Percentiles rank a stretch among this genome's conserved stretches.
Conservation (phyloP, 2,329 filamentous ascomycete genomes). For the Fusarium decemcellulare region DNA sequence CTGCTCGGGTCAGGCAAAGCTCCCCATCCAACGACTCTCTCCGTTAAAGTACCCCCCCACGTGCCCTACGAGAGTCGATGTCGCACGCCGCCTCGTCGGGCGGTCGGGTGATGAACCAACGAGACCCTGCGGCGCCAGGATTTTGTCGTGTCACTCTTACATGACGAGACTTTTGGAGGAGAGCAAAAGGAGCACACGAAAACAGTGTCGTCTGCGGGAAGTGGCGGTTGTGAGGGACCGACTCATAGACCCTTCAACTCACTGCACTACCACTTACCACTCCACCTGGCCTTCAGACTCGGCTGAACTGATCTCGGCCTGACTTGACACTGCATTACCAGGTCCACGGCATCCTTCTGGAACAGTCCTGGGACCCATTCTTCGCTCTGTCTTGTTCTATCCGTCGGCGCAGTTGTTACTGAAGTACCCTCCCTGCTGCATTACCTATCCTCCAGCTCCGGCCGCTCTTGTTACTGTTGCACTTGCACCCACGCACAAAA, state of each 20-base stretch:
- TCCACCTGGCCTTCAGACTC: conserved; percentile 28
- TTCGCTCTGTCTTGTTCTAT: conserved; percentile 23
- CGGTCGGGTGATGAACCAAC: conserved; percentile 41
- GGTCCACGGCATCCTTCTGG: conserved; percentile 24
- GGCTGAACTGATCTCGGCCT: conserved; percentile 33
- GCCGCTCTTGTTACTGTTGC: conserved; percentile 33
- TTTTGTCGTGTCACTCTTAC: conserved; percentile 44
- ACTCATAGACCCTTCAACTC: conserved; percentile 33
- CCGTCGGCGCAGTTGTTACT: conserved; percentile 21
- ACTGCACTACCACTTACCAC: conserved; percentile 21
- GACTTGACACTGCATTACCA: conserved; percentile 35
- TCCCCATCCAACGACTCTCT: conserved; percentile 16
- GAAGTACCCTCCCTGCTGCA: conserved; percentile 12
- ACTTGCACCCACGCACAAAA: conserved; percentile 31
- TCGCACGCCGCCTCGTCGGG: conserved; percentile 31
- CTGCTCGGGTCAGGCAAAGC: conserved; percentile 14
- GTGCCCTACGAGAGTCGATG: conserved; percentile 42
- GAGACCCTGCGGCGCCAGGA: conserved; percentile 35
- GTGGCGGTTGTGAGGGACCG: conserved; percentile 24
- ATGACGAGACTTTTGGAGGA: conserved; percentile 26
- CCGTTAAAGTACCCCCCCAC: conserved; percentile 40
- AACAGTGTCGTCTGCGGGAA: conserved; percentile 11
- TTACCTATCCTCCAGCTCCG: conserved; percentile 25
- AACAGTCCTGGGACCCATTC: conserved; percentile 29
- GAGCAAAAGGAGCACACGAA: conserved; percentile 17